Conservation (phyloP, 2,329 filamentous ascomycete species). For the Diaporthe humulicola region DNA sequence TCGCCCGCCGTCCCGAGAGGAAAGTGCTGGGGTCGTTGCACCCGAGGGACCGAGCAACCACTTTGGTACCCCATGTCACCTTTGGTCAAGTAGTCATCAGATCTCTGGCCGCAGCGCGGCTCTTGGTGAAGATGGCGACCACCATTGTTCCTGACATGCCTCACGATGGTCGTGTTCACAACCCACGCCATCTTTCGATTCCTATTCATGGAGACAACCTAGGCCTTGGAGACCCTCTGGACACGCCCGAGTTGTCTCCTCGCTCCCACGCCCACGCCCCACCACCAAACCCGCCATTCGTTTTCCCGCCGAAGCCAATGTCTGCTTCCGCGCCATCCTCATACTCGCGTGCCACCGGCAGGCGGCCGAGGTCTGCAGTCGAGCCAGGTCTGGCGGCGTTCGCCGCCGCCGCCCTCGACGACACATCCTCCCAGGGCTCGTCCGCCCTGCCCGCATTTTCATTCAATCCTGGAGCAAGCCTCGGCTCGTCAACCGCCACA, state of each 20-base stretch:
- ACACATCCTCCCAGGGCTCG: conserved; percentile 48
- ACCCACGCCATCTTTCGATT: conserved; percentile 42
- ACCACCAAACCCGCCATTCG: conserved; percentile 74
- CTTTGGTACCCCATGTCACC: conserved; percentile 55
- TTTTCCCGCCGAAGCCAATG: conserved; percentile 68
- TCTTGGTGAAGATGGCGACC: conserved; percentile 51
- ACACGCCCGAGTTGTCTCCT: conserved; percentile 51
- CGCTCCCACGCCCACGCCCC: conserved; percentile 53
- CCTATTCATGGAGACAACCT: conserved; percentile 48
- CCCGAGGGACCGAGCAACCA: conserved; percentile 14
- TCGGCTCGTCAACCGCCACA: conserved; percentile 38
- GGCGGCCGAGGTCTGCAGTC: conserved; percentile 67
- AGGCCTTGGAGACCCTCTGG: conserved; percentile 43
- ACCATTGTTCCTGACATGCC: conserved; percentile 47
- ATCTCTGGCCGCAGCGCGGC: conserved; percentile 65
- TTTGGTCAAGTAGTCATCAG: conserved; percentile 53
- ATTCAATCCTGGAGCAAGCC: conserved; percentile 46
- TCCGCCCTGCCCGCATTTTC: conserved; percentile 66
- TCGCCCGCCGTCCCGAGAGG: conserved; percentile 6
- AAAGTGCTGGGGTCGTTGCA: conserved; percentile 19
- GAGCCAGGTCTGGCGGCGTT: conserved; percentile 54
- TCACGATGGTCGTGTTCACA: conserved; percentile 42
- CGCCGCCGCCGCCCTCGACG: conserved; percentile 48
- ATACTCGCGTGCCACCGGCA: conserved; percentile 61
- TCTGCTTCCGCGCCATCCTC: conserved; percentile 60